phyloP scores from a whole-genome alignment of 2,329 filamentous ascomycete genomes.

The Venturia aucupariae region DNA sequence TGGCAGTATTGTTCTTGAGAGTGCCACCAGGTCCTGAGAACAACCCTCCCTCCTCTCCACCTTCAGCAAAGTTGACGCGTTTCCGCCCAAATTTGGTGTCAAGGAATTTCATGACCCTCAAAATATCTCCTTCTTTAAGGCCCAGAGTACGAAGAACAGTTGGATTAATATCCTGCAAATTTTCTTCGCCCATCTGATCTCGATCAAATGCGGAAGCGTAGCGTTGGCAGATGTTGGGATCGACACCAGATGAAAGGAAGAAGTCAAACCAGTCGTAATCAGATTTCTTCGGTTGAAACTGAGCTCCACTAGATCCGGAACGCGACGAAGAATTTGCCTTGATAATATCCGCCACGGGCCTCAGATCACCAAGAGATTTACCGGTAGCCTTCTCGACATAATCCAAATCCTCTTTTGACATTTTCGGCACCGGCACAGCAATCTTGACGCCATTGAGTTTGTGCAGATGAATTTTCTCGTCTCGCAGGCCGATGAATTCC shows the following conservation, averaged over 20 bases:
- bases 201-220: conserved; percentile 82
- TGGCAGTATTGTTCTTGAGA: conserved; percentile 87
- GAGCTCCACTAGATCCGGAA: conserved; percentile 45
- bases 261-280: conserved; percentile 99
- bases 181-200: conserved; percentile 93
- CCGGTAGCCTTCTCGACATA: conserved; percentile 88
- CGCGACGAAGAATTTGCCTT: conserved; percentile 29
- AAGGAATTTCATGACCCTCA: conserved; percentile 85
- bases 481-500: conserved; percentile 87
- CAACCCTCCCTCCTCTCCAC: conserved; percentile 51
- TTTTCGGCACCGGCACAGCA: conserved; percentile 87
- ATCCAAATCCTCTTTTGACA: conserved; percentile 90
- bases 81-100: conserved; percentile 69
- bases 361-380: conserved; percentile 81
- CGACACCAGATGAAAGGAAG: conserved; percentile 86
- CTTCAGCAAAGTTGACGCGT: conserved; percentile 46
- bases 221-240: conserved; percentile 85
- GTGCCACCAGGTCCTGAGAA: conserved; percentile 91
- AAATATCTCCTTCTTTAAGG: conserved; percentile 91
- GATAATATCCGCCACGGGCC: conserved; percentile 77
- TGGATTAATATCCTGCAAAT: conserved; percentile 80
- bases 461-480: conserved; percentile 95
- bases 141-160: conserved; percentile 76
- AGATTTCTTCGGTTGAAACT: conserved; percentile 49
- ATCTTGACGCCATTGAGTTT: conserved; percentile 98